These are phyloP conservation scores for Raddia distichophylla DNA, from an alignment of 176 grass and related monocot species.

Conservation along the genomic window DNA sequence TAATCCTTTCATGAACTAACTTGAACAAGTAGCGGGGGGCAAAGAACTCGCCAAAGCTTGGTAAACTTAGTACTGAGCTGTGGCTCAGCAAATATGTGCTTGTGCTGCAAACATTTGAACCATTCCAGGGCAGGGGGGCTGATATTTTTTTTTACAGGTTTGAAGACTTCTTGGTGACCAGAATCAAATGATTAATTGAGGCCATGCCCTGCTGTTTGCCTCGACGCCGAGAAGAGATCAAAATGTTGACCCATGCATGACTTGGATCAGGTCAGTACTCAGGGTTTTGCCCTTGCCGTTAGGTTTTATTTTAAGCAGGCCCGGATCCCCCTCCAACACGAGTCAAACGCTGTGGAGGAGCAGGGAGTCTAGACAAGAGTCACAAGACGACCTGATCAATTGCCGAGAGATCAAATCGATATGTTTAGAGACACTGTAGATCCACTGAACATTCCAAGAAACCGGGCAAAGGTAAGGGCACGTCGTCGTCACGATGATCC, in stretches of 20 bases:
- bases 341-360: constrained; percentile 5
- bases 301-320: background rate
- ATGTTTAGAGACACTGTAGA: background rate
- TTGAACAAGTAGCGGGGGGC: too few relatives aligned
- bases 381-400: constrained; percentile 18
- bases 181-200: background rate
- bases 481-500: background rate
- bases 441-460: background rate
- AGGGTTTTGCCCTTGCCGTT: background rate
- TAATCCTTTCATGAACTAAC: too few relatives aligned
- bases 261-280: constrained; percentile 22
- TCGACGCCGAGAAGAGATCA: constrained; percentile 14
- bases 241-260: background rate
- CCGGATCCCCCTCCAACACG: background rate
- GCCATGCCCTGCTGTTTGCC: background rate
- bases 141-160: background rate
- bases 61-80: too few relatives aligned
- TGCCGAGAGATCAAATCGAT: background rate
- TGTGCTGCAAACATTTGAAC: background rate
- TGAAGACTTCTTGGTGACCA: background rate
- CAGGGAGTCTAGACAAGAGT: background rate
- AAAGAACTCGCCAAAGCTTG: too few relatives aligned
- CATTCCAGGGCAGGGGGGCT: background rate
- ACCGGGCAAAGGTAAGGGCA: background rate
- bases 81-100: too few relatives aligned